Base-by-base conservation (phyloP, 345 rosid genomes). In the Heritiera littoralis region DNA sequence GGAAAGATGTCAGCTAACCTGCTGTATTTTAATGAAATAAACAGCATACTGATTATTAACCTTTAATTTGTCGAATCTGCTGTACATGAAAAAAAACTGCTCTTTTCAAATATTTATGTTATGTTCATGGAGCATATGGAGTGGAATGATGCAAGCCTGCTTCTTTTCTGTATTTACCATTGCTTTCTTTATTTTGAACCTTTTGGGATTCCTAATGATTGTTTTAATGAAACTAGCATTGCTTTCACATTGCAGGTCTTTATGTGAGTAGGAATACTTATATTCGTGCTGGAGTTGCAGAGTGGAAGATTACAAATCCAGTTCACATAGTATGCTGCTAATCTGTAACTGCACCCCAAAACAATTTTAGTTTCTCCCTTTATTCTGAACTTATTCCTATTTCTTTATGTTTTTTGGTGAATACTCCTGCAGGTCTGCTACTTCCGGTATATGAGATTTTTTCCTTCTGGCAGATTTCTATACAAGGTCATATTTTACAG, bases 261-360 rank as follows among this genome's bases (percentile, higher is more conserved):
- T 95, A 93, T 69, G 99, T 93, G 82, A 95, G 99, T 86, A 91
- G 98, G 80, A 95, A 95, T 73, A 93, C 98, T 55, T 95, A 93
- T 85, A 91, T 95, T 45, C 96, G 92, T 48, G 85, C 94, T 76
- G 99, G 99, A 66, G 88, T 91, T 82, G 88, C 94, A 11, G 98
- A 95, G 80, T 95, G 99, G 99, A 92, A 81, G 43, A 80, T 88
- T 78, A 88, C 91, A 84, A 95, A 95, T 85, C 99, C 99, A n/a
- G 99, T 95, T 86, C 93, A 95, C 89, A 80, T 95, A 64, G 99
- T 95, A 90, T 85, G 86, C 76, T 67, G 55, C 59, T 74, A 64
- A 43, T 61, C 41, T 78, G 46, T 71, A 64, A 76, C 12, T 35
- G 76, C 55, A 46, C 67, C 52, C 51, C 67, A 9, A 3, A 18